phyloP scores from a whole-genome alignment of 768 basidiomycete genomes.

The Rhodotorula toruloides region DNA sequence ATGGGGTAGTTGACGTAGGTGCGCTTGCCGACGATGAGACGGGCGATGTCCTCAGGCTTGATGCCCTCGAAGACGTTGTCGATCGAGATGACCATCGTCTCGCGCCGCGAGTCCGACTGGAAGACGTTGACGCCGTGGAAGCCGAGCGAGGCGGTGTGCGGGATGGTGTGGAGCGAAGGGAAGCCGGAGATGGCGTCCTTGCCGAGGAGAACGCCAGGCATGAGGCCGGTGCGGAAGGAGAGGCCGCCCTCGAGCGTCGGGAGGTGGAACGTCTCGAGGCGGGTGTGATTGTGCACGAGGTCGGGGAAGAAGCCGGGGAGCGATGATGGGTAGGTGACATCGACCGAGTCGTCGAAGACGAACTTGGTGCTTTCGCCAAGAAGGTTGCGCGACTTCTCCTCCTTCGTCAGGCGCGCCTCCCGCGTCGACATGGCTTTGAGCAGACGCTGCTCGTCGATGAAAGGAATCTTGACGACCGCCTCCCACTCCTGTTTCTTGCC shows the following conservation, averaged over 20 bases:
- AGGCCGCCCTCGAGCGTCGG: constrained; percentile 71
- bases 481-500: constrained; percentile 99
- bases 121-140: constrained; percentile 91
- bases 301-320: constrained; percentile 92
- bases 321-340: constrained; percentile 72
- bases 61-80: constrained; percentile 63
- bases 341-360: constrained; percentile 59
- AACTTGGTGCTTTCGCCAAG: constrained; percentile 79
- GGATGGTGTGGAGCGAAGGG: constrained; percentile 87
- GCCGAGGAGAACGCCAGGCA: constrained; percentile 82
- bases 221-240: constrained; percentile 76
- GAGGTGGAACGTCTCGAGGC: constrained; percentile 75
- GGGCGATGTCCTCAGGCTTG: constrained; percentile 68
- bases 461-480: constrained; percentile 96
- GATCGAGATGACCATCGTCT: constrained; percentile 86
- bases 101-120: constrained; percentile 80
- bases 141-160: constrained; percentile 67
- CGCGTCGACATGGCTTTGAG: constrained; percentile 67
- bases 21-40: constrained; percentile 66
- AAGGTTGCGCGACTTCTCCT: constrained; percentile 69
- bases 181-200: constrained; percentile 85
- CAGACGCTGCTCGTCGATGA: constrained; percentile 77
- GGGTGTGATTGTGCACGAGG: constrained; percentile 70
- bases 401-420: constrained; percentile 54
- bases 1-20: constrained; percentile 89